Evolutionary conservation across 257 asterid genomes (phyloP).

Genomic region (Rhazya stricta): DNA sequence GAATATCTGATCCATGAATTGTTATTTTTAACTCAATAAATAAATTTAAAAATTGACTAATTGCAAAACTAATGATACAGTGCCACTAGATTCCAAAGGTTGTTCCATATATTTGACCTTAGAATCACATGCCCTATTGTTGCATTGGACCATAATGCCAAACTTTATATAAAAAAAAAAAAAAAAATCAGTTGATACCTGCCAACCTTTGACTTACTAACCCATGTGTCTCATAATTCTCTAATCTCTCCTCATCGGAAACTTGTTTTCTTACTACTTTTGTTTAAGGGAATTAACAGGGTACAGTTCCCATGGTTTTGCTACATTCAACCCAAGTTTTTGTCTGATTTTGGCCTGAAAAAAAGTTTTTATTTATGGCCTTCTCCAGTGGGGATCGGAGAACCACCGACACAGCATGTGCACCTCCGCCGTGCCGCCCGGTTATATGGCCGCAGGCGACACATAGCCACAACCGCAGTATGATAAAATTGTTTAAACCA

Average conservation of each 20-base stretch:
- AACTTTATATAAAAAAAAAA: constrained; percentile 1
- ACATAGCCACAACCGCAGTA: background rate
- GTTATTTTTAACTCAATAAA: too few species aligned
- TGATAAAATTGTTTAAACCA: too few species aligned
- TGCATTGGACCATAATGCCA: constrained; percentile 19
- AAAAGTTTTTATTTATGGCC: background rate
- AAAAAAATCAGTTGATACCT: background rate
- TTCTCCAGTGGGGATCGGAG: background rate
- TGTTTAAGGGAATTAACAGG: too few species aligned
- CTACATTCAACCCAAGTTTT: background rate
- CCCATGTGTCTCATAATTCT: background rate
- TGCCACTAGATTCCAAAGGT: too few species aligned
- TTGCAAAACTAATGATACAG: too few species aligned
- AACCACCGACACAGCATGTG: constrained; percentile 20
- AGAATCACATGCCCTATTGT: background rate
- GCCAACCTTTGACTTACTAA: background rate
- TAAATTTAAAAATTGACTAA: too few species aligned
- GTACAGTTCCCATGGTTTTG: background rate
- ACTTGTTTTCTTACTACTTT: background rate
- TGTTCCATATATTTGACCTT: background rate
- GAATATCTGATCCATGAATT: too few species aligned
- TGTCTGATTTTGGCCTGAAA: background rate
- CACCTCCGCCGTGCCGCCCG: constrained; percentile 2
- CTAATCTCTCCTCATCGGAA: background rate
- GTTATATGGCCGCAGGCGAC: background rate